Conservation (phyloP, 306 rosid species). For the Vigna reflexopilosa region DNA sequence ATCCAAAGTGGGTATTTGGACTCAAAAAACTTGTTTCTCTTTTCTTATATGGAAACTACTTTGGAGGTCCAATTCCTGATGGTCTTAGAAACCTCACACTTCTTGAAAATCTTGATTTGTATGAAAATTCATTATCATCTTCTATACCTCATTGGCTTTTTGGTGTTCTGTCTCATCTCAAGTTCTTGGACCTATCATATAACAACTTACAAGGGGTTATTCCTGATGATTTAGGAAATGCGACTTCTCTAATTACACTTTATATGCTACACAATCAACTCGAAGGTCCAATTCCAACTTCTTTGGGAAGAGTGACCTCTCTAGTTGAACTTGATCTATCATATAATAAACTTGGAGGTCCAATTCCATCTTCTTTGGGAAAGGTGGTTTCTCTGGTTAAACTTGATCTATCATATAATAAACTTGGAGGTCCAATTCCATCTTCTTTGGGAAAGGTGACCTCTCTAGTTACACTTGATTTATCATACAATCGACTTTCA, state of each 20-base stretch:
- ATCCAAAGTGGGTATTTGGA: conserved; percentile 20
- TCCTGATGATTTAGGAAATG: neutral
- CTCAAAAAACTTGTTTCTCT: conserved; percentile 1
- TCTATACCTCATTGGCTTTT: conserved; percentile 27
- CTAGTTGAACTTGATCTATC: no score
- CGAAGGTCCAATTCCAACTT: no score
- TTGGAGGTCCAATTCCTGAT: neutral
- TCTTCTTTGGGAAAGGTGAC: no score
- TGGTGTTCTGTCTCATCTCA: neutral
- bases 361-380: neutral
- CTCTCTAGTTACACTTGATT: no score
- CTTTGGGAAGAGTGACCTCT: no score
- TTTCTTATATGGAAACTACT: no score
- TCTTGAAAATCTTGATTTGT: conserved; percentile 41
- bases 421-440: neutral
- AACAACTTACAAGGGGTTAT: neutral
- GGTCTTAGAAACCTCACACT: conserved; percentile 37
- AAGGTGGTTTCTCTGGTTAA: neutral
- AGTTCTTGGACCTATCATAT: neutral
- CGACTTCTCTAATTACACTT: conserved; percentile 10
- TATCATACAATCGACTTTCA: no score
- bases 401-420: no score
- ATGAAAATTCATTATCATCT: neutral
- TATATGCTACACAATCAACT: neutral
- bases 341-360: neutral